phyloP scores from a whole-genome alignment of 352 stramenopile genomes.

The Vaucheria bursata region DNA sequence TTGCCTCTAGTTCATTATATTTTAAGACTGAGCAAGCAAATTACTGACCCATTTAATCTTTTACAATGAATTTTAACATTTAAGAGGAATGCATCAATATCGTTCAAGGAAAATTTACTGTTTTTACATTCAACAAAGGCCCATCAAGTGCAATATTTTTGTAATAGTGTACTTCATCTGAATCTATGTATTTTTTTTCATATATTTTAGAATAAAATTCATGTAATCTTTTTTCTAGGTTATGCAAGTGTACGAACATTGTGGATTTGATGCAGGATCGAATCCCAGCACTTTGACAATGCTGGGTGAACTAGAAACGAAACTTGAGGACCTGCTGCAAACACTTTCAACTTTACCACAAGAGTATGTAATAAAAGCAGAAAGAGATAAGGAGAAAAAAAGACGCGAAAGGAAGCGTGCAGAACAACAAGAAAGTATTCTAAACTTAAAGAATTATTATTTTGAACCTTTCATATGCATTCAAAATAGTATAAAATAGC shows the following conservation, averaged over 20 bases:
- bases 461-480: too few relatives aligned
- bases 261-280: slow-evolving; percentile 77
- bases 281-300: slow-evolving; percentile 83
- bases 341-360: slow-evolving; percentile 81
- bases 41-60: too few relatives aligned
- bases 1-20: too few relatives aligned
- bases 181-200: background rate
- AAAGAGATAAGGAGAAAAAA: slow-evolving; percentile 86
- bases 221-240: too few relatives aligned
- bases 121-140: background rate
- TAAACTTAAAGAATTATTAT: too few relatives aligned
- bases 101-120: too few relatives aligned
- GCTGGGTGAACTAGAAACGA: slow-evolving; percentile 78
- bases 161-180: background rate
- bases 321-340: slow-evolving; percentile 76
- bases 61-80: too few relatives aligned
- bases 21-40: too few relatives aligned
- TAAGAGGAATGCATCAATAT: too few relatives aligned
- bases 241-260: slow-evolving; percentile 72
- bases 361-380: slow-evolving; percentile 80
- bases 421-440: slow-evolving; percentile 55
- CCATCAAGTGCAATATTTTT: background rate
- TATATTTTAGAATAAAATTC: slow-evolving; percentile 3
- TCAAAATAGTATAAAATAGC: too few relatives aligned
- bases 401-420: slow-evolving; percentile 75